Percentiles rank a stretch among this genome's conserved stretches.
These are phyloP conservation scores for Delonix regia DNA, from an alignment of 306 rosid species.

Conservation along the genomic window DNA sequence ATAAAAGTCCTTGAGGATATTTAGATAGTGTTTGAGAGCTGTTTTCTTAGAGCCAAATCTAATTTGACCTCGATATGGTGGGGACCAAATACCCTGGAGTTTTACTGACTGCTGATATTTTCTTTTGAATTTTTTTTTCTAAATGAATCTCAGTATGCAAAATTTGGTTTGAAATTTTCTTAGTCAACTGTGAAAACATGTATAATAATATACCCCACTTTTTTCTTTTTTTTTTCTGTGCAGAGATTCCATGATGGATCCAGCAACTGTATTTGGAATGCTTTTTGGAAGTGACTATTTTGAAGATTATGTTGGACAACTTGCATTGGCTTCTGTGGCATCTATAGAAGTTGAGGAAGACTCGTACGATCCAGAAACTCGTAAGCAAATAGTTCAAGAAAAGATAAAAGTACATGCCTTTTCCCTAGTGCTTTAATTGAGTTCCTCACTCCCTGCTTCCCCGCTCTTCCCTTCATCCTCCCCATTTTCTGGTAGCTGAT, in stretches of 20 bases:
- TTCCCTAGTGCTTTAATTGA: conserved; percentile 10
- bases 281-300: conserved; percentile 89
- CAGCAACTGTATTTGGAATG: conserved; percentile 93
- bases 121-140: neutral
- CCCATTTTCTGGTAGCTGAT: conserved; percentile 31
- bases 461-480: neutral
- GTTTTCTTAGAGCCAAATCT: neutral
- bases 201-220: neutral
- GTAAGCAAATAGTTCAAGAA: conserved; percentile 62
- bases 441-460: neutral
- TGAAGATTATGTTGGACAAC: conserved; percentile 89
- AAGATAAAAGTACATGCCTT: conserved; percentile 61
- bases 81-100: conserved; percentile 6
- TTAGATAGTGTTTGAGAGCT: conserved; percentile 10
- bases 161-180: neutral
- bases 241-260: conserved; percentile 93
- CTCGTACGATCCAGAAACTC: conserved; percentile 57
- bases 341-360: conserved; percentile 69
- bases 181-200: conserved; percentile 15
- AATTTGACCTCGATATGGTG: conserved; percentile 12
- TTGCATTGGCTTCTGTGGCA: conserved; percentile 76
- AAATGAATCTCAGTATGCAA: conserved; percentile 16
- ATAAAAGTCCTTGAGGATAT: neutral
- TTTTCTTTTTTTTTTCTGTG: neutral
- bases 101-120: conserved; percentile 1